A percentile compares a stretch with the other conserved stretches of the same genome.
Conservation (phyloP, 2,329 filamentous ascomycete species). For the Sporothrix mexicana region DNA sequence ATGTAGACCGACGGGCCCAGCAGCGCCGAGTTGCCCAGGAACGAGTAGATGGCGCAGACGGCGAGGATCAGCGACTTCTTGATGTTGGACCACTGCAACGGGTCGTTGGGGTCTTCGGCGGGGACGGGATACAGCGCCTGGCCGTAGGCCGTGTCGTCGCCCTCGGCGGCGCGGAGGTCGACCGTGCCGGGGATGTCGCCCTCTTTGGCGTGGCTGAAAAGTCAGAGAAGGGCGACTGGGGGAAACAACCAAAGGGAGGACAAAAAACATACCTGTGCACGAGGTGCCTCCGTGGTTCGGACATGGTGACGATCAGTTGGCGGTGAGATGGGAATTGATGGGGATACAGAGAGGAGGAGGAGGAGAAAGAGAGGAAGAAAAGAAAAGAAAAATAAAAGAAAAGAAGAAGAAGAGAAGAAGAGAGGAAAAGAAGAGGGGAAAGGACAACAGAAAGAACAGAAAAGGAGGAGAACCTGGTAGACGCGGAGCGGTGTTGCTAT, state of each 20-base stretch:
- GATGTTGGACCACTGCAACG: slow-evolving; percentile 60
- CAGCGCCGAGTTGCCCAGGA: slow-evolving; percentile 62
- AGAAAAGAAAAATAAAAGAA: not conserved
- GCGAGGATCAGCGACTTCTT: slow-evolving; percentile 64
- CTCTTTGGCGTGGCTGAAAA: slow-evolving; percentile 41
- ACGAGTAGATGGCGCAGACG: slow-evolving; percentile 61
- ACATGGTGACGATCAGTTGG: not conserved
- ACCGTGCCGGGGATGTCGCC: slow-evolving; percentile 42
- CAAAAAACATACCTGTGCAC: slow-evolving; percentile 35
- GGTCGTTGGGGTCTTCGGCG: slow-evolving; percentile 66
- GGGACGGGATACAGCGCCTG: slow-evolving; percentile 67
- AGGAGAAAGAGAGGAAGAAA: not conserved
- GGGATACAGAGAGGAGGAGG: not conserved
- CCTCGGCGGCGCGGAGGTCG: slow-evolving; percentile 51
- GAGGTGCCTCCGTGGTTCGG: slow-evolving; percentile 31
- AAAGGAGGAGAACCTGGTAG: not conserved
- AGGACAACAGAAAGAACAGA: not conserved
- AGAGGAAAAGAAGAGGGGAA: not conserved
- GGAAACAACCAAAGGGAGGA: slow-evolving; percentile 25
- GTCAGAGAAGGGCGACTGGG: not conserved
- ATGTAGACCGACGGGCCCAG: slow-evolving; percentile 65
- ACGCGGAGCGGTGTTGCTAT: not conserved
- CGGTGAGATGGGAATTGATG: not conserved
- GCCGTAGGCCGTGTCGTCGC: slow-evolving; percentile 64
- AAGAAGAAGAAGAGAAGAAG: not conserved